Evolutionary conservation across 441 rosid genomes (phyloP).

Genomic region (Bocquillonia castaneifolia): DNA sequence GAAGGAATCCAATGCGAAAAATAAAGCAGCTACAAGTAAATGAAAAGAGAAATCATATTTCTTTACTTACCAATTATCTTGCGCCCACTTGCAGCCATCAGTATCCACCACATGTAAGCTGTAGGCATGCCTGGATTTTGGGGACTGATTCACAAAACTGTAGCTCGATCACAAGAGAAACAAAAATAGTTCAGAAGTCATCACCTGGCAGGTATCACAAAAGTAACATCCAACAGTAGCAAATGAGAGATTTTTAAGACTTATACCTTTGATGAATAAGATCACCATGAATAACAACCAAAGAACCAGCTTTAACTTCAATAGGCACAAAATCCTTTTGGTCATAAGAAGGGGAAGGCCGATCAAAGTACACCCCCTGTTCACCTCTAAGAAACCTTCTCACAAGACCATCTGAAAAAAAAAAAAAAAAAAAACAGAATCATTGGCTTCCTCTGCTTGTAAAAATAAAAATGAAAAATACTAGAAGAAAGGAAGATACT

Average conservation of each 20-base stretch:
- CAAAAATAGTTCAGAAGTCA: background rate
- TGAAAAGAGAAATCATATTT: background rate
- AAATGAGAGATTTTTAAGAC: conserved; percentile 11
- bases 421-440: background rate
- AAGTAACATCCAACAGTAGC: background rate
- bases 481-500: conserved; percentile 32
- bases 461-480: conserved; percentile 4
- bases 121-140: conserved; percentile 91
- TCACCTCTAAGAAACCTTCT: conserved; percentile 80
- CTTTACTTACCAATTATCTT: conserved; percentile 65
- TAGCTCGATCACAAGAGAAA: conserved; percentile 18
- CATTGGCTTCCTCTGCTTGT: conserved; percentile 2
- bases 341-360: conserved; percentile 65
- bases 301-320: conserved; percentile 89
- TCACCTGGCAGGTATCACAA: background rate
- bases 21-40: background rate
- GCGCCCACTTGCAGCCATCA: conserved; percentile 88
- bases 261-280: conserved; percentile 84
- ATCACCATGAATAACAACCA: conserved; percentile 83
- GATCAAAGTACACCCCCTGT: conserved; percentile 73
- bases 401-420: conserved; percentile 69
- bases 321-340: conserved; percentile 75
- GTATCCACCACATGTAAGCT: conserved; percentile 90
- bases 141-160: conserved; percentile 83
- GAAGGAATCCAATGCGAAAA: background rate